Percentiles rank a stretch among this genome's conserved stretches.
These are phyloP conservation scores for Pholiota molesta DNA, from an alignment of 768 basidiomycete species.

Conservation along the genomic window DNA sequence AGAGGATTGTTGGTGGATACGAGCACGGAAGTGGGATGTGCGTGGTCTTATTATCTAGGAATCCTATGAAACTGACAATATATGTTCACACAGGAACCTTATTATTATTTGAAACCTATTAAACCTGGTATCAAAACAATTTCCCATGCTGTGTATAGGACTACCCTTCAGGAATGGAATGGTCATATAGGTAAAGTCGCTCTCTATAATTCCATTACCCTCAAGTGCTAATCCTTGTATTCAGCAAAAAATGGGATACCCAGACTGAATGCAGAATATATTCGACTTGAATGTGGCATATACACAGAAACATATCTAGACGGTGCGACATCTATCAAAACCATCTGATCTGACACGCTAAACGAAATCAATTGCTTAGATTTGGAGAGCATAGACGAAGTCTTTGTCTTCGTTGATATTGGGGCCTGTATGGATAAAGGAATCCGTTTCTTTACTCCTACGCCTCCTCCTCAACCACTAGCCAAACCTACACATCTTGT, in stretches of 20 bases:
- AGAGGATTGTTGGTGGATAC: conserved; percentile 25
- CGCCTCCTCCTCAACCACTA: conserved; percentile 13
- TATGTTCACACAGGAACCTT: conserved; percentile 14
- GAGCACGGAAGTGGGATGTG: conserved; percentile 22
- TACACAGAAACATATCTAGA: conserved; percentile 18
- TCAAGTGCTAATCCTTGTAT: not conserved
- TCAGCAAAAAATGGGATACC: conserved; percentile 25
- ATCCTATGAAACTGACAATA: not conserved
- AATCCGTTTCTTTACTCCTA: conserved; percentile 22
- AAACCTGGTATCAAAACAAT: not conserved
- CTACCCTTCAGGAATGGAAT: conserved; percentile 20
- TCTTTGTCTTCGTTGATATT: conserved; percentile 24
- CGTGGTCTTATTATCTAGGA: not conserved
- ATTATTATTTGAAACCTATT: conserved; percentile 17
- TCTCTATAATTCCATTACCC: not conserved
- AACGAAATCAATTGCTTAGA: conserved; percentile 9
- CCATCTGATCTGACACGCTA: not conserved
- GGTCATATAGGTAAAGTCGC: conserved; percentile 18
- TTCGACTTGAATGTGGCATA: conserved; percentile 20
- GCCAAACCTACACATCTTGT: conserved; percentile 12
- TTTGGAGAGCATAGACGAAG: conserved; percentile 14
- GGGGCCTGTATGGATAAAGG: conserved; percentile 14
- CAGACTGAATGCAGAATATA: conserved; percentile 20
- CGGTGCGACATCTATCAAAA: conserved; percentile 4
- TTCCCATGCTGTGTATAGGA: conserved; percentile 18